Evolutionary conservation across 306 rosid genomes (phyloP).

Genomic region (Trifolium dubium): DNA sequence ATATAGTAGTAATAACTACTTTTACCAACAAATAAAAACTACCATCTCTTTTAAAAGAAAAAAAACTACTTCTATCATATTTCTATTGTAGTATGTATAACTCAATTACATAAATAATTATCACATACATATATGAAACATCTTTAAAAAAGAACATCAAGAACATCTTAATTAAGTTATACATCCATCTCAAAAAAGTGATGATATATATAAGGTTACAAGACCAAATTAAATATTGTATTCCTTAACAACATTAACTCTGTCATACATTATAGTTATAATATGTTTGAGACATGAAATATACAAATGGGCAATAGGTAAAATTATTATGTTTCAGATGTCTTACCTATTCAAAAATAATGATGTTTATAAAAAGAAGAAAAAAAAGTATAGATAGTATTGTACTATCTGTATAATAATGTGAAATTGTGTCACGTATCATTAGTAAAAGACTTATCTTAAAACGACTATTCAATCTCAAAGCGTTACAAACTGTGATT

Average conservation of each 20-base stretch:
- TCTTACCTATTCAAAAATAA: slow-evolving; percentile 2
- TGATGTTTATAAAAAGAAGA: neutral
- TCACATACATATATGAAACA: neutral
- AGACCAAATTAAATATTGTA: neutral
- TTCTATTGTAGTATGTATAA: neutral
- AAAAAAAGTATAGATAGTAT: neutral
- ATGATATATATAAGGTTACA: neutral
- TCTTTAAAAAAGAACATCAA: too few relatives aligned
- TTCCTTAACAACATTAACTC: neutral
- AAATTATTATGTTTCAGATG: neutral
- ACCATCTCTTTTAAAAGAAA: too few relatives aligned
- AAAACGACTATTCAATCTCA: neutral
- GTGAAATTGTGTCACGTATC: neutral
- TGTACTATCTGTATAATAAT: slow-evolving; percentile 1
- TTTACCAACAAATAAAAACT: too few relatives aligned
- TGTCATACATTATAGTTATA: neutral
- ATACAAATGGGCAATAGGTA: slow-evolving; percentile 1
- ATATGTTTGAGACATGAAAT: slow-evolving; percentile 3
- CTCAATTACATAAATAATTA: neutral
- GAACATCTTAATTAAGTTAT: neutral
- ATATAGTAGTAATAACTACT: too few relatives aligned
- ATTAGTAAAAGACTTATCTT: neutral
- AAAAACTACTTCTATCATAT: too few relatives aligned
- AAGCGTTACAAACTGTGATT: neutral
- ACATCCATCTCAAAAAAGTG: neutral